These are phyloP conservation scores for Gossypium trilobum DNA, from an alignment of 441 rosid genomes.

Conservation along the genomic window DNA sequence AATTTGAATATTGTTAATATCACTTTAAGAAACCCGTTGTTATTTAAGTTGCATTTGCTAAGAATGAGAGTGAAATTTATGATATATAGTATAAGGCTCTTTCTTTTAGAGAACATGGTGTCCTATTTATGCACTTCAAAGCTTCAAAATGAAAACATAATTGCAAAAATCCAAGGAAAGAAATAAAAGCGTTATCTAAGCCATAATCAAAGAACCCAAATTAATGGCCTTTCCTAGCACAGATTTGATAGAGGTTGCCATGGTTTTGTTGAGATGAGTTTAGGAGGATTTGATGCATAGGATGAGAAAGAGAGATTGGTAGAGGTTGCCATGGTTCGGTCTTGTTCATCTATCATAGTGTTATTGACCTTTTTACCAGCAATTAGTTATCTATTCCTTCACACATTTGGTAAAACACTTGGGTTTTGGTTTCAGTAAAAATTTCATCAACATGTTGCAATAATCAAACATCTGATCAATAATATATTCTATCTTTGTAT, in stretches of 20 bases:
- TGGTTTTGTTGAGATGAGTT: background rate
- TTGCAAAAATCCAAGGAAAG: background rate
- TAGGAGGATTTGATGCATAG: background rate
- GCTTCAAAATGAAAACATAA: background rate
- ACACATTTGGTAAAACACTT: background rate
- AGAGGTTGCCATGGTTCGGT: background rate
- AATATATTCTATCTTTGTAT: background rate
- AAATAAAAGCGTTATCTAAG: background rate
- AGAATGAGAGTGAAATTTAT: background rate
- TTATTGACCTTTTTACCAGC: background rate
- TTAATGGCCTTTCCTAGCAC: background rate
- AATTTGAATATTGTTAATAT: background rate
- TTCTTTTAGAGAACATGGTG: background rate
- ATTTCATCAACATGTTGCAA: background rate
- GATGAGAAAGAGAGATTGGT: background rate
- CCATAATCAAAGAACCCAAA: background rate
- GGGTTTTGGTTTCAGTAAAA: background rate
- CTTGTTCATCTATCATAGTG: background rate
- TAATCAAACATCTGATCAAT: background rate
- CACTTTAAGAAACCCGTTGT: background rate
- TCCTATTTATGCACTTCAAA: background rate
- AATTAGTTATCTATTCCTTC: background rate
- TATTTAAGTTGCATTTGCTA: background rate
- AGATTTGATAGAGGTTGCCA: background rate
- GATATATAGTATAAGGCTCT: background rate